Evolutionary conservation across 176 grass and related monocot genomes (phyloP).

Genomic region (Oryza rufipogon): DNA sequence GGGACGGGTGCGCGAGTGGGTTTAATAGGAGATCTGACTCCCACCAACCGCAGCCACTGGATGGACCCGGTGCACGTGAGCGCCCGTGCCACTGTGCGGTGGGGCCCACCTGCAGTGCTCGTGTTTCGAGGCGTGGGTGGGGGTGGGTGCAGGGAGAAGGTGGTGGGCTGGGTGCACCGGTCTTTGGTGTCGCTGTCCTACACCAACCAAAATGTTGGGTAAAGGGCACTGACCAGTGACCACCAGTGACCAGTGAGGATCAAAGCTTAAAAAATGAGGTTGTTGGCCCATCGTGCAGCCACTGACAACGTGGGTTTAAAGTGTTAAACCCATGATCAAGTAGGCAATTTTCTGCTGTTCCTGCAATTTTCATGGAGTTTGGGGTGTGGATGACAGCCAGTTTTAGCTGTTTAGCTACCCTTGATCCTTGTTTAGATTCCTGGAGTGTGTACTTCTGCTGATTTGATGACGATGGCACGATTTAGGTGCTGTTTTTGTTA

Average conservation of each 20-base stretch:
- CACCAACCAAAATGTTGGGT: conserved; percentile 47
- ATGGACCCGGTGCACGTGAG: neutral
- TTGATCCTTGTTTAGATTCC: conserved; percentile 5
- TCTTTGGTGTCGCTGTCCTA: conserved; percentile 29
- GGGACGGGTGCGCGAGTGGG: conserved; percentile 23
- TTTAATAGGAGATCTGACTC: conserved; percentile 51
- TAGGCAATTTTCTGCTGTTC: no score
- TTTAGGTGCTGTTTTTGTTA: neutral
- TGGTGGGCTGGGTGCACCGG: conserved; percentile 6
- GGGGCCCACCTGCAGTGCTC: neutral
- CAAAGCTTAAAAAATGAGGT: neutral
- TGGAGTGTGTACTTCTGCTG: neutral
- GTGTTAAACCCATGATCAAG: no score
- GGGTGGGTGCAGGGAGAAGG: neutral
- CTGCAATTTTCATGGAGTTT: neutral
- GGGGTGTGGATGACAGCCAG: conserved; percentile 18
- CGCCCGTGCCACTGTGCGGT: rapidly evolving
- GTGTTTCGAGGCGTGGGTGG: neutral
- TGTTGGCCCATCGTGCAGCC: neutral
- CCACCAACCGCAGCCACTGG: conserved; percentile 30
- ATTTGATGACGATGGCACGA: neutral
- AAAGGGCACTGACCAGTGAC: conserved; percentile 21
- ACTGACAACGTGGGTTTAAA: neutral
- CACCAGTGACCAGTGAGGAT: conserved; percentile 34
- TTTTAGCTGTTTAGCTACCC: neutral